Evolutionary conservation across 1,284 basidiomycete species (phyloP), one percentile per base, ranked within the genome.

Genomic region (Papiliotrema terrestris): DNA sequence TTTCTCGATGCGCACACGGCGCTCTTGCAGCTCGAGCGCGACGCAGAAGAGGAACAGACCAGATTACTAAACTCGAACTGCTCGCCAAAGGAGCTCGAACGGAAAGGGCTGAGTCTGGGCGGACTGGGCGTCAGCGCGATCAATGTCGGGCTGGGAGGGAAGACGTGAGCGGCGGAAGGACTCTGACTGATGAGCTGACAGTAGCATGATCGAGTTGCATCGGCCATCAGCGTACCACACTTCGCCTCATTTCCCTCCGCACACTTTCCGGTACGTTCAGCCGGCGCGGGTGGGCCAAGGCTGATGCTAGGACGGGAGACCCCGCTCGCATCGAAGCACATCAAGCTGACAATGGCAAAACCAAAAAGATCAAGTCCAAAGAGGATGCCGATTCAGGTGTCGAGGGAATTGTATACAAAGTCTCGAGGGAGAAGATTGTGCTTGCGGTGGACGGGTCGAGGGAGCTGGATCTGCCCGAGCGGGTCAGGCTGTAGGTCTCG

Each of bases 391-490:
- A 60, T 11, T 57, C 58, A 35, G 61, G 60, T 2, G 67, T 79
- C 0, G 88, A 93, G 69, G 91, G 91, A 1, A 88, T 93, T 0
- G 84, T 93, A 1, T 91, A 90, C 71, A 54, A 89, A 88, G 83
- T 90, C 2, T 84, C 86, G 8, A 86, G 88, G 56, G 85, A 85
- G 0, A 83, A 84, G 52, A 85, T 93, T 50, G 82, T 89, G 11
- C 80, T 92, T 51, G 89, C 90, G 1, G 78, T 90, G 19, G 85
- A 88, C 65, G 75, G 82, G 37, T 56, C 60, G n/a, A 83, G 85
- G 51, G 86, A 88, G 38, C 73, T 89, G 6, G 88, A 91, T 60
- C 72, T 95, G 0, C 91, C 92, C 1, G 89, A 93, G 62, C 80
- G 88, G 41, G 88, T 90, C 69, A 80, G 89, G 15, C 76, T 95